These are phyloP conservation scores for Nannochloropsis oceanica DNA, from an alignment of 108 stramenopile genomes.

Conservation along the genomic window DNA sequence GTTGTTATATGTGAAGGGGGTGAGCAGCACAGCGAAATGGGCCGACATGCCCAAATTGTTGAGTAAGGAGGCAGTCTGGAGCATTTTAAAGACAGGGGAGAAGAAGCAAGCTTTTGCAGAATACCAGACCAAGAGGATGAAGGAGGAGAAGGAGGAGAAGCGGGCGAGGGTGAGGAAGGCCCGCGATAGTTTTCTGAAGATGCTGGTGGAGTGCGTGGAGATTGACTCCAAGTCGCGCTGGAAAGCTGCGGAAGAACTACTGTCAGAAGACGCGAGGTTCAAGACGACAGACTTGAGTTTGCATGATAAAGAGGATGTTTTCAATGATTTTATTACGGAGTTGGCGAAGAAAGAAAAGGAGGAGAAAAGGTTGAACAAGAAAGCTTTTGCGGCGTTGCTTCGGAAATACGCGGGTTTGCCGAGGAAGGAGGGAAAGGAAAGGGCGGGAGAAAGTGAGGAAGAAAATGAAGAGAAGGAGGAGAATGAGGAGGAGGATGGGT, in stretches of 20 bases:
- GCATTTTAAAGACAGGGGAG: constrained; percentile 24
- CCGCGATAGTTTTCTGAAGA: constrained; percentile 35
- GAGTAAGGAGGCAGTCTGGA: constrained; percentile 11
- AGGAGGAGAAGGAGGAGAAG: constrained; percentile 32
- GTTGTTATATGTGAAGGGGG: constrained; percentile 17
- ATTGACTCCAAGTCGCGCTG: constrained; percentile 34
- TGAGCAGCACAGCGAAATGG: constrained; percentile 30
- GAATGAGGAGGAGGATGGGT: not conserved
- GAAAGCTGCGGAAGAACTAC: constrained; percentile 30
- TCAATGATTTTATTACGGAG: constrained; percentile 38
- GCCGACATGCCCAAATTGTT: not conserved
- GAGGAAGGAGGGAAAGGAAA: too few species aligned
- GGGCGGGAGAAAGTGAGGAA: too few species aligned
- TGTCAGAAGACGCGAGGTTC: constrained; percentile 28
- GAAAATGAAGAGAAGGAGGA: not conserved
- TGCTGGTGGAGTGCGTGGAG: constrained; percentile 35
- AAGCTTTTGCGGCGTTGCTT: not conserved
- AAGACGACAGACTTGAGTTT: constrained; percentile 17
- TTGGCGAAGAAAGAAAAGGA: constrained; percentile 36
- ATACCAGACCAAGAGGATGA: constrained; percentile 38
- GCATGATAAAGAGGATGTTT: constrained; percentile 31
- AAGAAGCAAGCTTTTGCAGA: constrained; percentile 34
- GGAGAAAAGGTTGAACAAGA: not conserved
- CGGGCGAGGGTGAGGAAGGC: constrained; percentile 22
- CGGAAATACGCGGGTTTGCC: not conserved